Evolutionary conservation across 768 basidiomycete species (phyloP).

Genomic region (Suillus clintonianus): DNA sequence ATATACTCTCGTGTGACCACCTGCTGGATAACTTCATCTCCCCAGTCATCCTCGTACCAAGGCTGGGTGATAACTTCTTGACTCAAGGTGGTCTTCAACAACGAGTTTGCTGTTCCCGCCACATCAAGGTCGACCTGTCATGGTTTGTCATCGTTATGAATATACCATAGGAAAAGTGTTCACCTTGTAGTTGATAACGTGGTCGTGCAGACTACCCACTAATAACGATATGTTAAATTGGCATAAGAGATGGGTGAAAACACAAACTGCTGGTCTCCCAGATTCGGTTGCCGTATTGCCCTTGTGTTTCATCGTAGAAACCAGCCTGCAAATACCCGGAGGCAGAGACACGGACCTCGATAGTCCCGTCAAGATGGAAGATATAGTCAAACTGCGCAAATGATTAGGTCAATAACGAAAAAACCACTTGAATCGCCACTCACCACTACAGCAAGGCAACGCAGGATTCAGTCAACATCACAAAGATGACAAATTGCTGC

Average conservation of each 20-base stretch:
- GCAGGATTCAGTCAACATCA: background rate
- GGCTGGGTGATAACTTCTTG: slow-evolving; percentile 51
- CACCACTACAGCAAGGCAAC: slow-evolving; percentile 30
- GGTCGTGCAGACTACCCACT: slow-evolving; percentile 72
- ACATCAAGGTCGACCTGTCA: slow-evolving; percentile 63
- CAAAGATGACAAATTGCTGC: background rate
- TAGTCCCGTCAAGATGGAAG: slow-evolving; percentile 65
- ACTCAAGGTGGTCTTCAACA: slow-evolving; percentile 50
- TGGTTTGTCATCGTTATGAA: slow-evolving; percentile 4
- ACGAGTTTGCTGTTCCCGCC: slow-evolving; percentile 57
- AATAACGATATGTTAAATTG: background rate
- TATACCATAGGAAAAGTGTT: background rate
- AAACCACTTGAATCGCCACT: background rate
- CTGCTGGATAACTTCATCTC: slow-evolving; percentile 53
- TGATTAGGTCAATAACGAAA: slow-evolving; percentile 8
- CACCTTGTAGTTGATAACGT: slow-evolving; percentile 67
- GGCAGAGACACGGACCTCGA: slow-evolving; percentile 68
- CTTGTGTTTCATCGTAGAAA: slow-evolving; percentile 53
- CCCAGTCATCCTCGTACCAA: slow-evolving; percentile 65
- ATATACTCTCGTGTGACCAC: slow-evolving; percentile 50
- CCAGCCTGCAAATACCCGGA: slow-evolving; percentile 71
- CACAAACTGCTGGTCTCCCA: slow-evolving; percentile 54
- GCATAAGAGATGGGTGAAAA: background rate
- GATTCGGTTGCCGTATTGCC: slow-evolving; percentile 55
- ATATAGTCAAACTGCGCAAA: slow-evolving; percentile 60